These are phyloP conservation scores for Pilatotrama ljubarskyi DNA, from an alignment of 768 basidiomycete species.

Conservation along the genomic window DNA sequence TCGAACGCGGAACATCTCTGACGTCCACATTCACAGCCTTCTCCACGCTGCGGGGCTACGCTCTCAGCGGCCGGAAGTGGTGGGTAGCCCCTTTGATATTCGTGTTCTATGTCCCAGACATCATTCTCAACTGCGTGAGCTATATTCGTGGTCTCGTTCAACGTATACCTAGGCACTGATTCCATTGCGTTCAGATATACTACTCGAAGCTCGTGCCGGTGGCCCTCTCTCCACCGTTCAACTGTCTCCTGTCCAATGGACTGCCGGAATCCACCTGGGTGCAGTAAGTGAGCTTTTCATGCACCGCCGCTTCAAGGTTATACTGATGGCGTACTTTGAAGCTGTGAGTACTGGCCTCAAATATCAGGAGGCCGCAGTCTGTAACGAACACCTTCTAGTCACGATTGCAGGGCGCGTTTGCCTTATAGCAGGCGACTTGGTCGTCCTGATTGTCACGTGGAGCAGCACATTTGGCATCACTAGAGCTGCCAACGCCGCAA, in stretches of 20 bases:
- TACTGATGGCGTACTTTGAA: not conserved
- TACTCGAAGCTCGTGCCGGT: not conserved
- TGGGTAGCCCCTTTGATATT: not conserved
- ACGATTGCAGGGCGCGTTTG: conserved; percentile 2
- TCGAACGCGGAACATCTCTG: not conserved
- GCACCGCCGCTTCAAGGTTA: too few relatives aligned
- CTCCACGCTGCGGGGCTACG: conserved; percentile 10
- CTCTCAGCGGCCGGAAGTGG: conserved; percentile 5
- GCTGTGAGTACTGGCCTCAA: not conserved
- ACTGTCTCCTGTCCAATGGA: not conserved
- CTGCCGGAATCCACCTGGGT: not conserved
- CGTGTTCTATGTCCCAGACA: not conserved
- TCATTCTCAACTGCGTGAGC: conserved; percentile 1
- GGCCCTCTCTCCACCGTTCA: not conserved
- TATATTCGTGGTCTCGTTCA: not conserved
- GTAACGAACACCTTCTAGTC: not conserved
- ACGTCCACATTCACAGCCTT: not conserved
- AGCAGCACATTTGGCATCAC: conserved; percentile 5
- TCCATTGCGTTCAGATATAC: not conserved
- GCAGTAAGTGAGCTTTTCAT: not conserved
- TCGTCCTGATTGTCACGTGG: conserved; percentile 11
- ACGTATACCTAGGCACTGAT: not conserved
- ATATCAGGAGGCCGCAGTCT: too few relatives aligned
- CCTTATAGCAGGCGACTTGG: conserved; percentile 7
- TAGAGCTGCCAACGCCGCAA: not conserved